These are phyloP conservation scores for Fusarium subglutinans DNA, from an alignment of 2,329 filamentous ascomycete genomes.

Conservation along the genomic window DNA sequence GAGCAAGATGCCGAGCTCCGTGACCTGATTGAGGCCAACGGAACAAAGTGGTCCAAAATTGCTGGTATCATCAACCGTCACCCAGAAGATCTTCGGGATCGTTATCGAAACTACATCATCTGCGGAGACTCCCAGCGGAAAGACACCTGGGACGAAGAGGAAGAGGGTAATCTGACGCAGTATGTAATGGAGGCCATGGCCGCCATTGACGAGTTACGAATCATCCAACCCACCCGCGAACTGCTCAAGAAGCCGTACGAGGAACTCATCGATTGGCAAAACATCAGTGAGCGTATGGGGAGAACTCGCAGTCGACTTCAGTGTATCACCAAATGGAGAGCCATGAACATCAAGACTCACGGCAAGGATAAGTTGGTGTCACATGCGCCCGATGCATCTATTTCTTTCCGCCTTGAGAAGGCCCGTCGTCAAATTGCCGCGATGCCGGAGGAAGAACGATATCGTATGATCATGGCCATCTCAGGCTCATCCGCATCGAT, in stretches of 20 bases:
- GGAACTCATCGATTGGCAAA: constrained; percentile 70
- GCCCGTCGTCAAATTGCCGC: constrained; percentile 53
- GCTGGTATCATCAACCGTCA: constrained; percentile 70
- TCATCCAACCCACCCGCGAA: constrained; percentile 45
- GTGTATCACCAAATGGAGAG: constrained; percentile 74
- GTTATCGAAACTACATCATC: constrained; percentile 74
- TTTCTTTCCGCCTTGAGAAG: constrained; percentile 55
- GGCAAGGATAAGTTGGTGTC: constrained; percentile 48
- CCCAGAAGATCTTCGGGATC: constrained; percentile 72
- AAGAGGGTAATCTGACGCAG: constrained; percentile 63
- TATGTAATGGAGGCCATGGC: constrained; percentile 64
- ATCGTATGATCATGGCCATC: constrained; percentile 55
- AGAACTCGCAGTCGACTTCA: constrained; percentile 71
- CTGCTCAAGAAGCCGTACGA: constrained; percentile 56
- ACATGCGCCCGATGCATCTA: constrained; percentile 45
- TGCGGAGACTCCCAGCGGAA: constrained; percentile 63
- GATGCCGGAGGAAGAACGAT: constrained; percentile 57
- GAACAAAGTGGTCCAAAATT: constrained; percentile 69
- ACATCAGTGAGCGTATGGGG: constrained; percentile 70
- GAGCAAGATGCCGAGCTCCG: constrained; percentile 51
- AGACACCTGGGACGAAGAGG: constrained; percentile 67
- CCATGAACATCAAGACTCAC: constrained; percentile 49
- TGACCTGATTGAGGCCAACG: constrained; percentile 48
- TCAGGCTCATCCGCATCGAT: constrained; percentile 50
- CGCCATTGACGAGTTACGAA: constrained; percentile 54